Base-by-base conservation (phyloP, 1,284 basidiomycete genomes). In the Baeospora myosura region DNA sequence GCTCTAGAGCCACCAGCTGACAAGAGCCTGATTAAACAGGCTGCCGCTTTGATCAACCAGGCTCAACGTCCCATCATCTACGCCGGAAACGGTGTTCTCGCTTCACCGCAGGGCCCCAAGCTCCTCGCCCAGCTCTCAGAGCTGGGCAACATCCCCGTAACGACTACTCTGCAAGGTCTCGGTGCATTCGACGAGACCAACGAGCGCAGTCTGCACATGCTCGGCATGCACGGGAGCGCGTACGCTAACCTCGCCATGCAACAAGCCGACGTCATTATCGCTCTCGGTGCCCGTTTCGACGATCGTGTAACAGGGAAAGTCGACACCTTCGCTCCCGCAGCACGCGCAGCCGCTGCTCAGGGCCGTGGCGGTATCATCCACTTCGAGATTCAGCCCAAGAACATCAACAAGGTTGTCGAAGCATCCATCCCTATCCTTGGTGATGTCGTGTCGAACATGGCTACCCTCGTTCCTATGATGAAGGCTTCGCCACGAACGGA, bases 201-300 rank as follows among this genome's bases (percentile, higher is more conserved):
- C 63, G 80, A 85, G 43, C 81, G 80, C 61, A 86, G 85, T 51
- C 69, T 98, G 58, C 93, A 98, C 65, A 98, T 98, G 95, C 81
- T 98, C 44, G 95, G 95, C 51, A 98, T 98, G 95, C 95, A 98
- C 70, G 96, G 96, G 3, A 84, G 83, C 11, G 93, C 94, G 2
- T 98, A 98, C 57, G 95, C 96, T 56, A 98, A 98, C 69, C 69
- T 96, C 41, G 94, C 95, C 2, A 97, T 98, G 78, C 95, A 98
- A 66, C 72, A 89, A 43, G 96, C 96, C 23, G 96, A 98, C 60
- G 84, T 98, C 40, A 90, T 98, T 68, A 95, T 98, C 52, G 95
- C 94, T 24, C 83, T 98, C 23, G 95, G 96, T 46, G 91, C 81
- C 12, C 81, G 95, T 41, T 98, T 98, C 63, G 95, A 98, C 60